Conservation (phyloP, 768 basidiomycete genomes). For the Rhizopogon vesiculosus region DNA sequence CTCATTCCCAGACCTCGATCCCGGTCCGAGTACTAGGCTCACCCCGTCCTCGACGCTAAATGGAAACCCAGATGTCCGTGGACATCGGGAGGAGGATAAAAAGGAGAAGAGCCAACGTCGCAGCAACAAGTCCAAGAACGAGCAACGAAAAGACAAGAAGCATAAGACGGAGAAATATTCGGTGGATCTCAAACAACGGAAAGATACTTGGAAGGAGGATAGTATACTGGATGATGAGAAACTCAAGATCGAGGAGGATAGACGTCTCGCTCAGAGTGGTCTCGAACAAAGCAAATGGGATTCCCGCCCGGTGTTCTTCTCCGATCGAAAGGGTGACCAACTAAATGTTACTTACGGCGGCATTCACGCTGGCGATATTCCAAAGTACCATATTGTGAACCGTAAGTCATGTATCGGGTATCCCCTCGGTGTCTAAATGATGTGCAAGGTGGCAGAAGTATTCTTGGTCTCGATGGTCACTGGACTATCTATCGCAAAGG, state of each 20-base stretch:
- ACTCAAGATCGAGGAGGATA: conserved; percentile 31
- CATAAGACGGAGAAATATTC: conserved; percentile 27
- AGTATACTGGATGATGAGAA: conserved; percentile 24
- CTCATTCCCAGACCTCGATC: conserved; percentile 64
- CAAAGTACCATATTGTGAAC: conserved; percentile 56
- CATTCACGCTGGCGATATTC: conserved; percentile 55
- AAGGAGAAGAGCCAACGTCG: conserved; percentile 18
- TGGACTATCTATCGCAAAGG: conserved; percentile 47
- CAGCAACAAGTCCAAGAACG: conserved; percentile 13
- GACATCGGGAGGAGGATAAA: conserved; percentile 7
- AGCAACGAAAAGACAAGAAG: conserved; percentile 24
- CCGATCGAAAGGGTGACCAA: conserved; percentile 62
- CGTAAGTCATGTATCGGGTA: conserved; percentile 37
- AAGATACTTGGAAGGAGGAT: conserved; percentile 9
- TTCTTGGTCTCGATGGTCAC: conserved; percentile 56
- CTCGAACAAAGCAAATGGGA: conserved; percentile 19
- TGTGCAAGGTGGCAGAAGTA: conserved; percentile 39
- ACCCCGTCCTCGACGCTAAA: conserved; percentile 12
- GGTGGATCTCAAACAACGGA: conserved; percentile 19
- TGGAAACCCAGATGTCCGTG: conserved; percentile 11
- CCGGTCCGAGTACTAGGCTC: conserved; percentile 31
- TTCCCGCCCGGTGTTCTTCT: conserved; percentile 43
- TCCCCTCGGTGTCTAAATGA: conserved; percentile 42
- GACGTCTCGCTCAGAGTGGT: conserved; percentile 14
- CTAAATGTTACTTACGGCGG: conserved; percentile 67